Base-by-base conservation (phyloP, 2,329 filamentous ascomycete species). In the Exophiala sideris region DNA sequence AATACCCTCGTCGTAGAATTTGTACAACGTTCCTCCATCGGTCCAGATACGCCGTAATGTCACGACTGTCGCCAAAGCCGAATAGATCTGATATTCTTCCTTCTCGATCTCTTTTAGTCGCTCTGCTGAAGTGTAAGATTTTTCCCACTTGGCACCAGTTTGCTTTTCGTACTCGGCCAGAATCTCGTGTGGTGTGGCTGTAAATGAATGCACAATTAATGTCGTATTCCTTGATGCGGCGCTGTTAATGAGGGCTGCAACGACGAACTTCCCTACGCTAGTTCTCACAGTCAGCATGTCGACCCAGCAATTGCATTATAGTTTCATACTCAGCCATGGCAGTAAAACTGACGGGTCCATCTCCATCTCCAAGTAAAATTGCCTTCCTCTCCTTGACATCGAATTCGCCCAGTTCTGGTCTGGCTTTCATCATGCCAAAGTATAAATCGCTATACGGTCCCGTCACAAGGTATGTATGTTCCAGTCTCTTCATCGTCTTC, bases 1-100 rank as follows among this genome's bases (percentile, higher is more conserved):
- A 1, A 76, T 62, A 24, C 75, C 77, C 62, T 90, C 89, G 65
- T 88, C 86, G 50, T 83, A 80, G 68, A 81, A 79, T 57, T 82
- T 79, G 65, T 90, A 89, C 42, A 89, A 67, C 0, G 87, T 90
- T 1, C 84, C 84, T 0, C 87, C 87, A 63, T 87, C 81, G 0
- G 81, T 80, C 87, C 87, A 90, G 47, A 90, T 90, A 14, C 87
- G 73, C 42, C 83, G 74, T 60, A 90, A 70, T 0, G 87, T 89
- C 45, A 78, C 75, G 1, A 72, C 60, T 0, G 81, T 82, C 0
- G 83, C 84, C 14, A 65, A 56, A 0, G 83, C 76, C 44, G 75
- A 69, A 0, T 75, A 74, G 33, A 75, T 72, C 12, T 75, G 75
- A 81, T 83, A 88, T 0, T 78, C 76, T 64, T 81, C 74, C 48